phyloP scores from a whole-genome alignment of 305 asterid genomes.

The Striga hermonthica region DNA sequence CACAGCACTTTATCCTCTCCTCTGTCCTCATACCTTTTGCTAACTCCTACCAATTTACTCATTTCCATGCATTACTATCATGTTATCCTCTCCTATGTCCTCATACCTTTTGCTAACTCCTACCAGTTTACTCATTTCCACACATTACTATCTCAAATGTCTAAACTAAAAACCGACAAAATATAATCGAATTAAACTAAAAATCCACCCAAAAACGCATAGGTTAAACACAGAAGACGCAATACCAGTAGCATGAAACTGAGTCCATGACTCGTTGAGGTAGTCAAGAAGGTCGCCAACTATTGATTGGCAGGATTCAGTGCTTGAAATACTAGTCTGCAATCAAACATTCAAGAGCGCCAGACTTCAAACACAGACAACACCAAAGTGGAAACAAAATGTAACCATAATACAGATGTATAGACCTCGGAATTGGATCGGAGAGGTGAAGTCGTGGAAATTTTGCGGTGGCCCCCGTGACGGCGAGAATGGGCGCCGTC shows the following conservation, averaged over 20 bases:
- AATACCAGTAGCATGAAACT: constrained; percentile 83
- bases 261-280: constrained; percentile 98
- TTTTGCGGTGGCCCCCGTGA: constrained; percentile 37
- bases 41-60: constrained; percentile 8
- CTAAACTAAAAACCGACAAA: background rate
- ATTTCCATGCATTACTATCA: background rate
- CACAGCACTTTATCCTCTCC: background rate
- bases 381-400: background rate
- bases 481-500: constrained; percentile 27
- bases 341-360: constrained; percentile 17
- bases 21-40: background rate
- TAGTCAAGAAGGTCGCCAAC: constrained; percentile 83
- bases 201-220: background rate
- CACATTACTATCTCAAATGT: constrained; percentile 1
- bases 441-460: constrained; percentile 45
- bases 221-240: constrained; percentile 23
- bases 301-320: constrained; percentile 57
- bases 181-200: background rate
- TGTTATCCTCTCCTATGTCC: background rate
- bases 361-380: background rate
- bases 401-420: constrained; percentile 10
- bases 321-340: constrained; percentile 46
- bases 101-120: background rate
- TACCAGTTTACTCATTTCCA: background rate
- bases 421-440: constrained; percentile 48